Percentiles rank a stretch among this genome's conserved stretches.
Evolutionary conservation across 148 eudicot species (phyloP).

Genomic region (Rhododendron molle): DNA sequence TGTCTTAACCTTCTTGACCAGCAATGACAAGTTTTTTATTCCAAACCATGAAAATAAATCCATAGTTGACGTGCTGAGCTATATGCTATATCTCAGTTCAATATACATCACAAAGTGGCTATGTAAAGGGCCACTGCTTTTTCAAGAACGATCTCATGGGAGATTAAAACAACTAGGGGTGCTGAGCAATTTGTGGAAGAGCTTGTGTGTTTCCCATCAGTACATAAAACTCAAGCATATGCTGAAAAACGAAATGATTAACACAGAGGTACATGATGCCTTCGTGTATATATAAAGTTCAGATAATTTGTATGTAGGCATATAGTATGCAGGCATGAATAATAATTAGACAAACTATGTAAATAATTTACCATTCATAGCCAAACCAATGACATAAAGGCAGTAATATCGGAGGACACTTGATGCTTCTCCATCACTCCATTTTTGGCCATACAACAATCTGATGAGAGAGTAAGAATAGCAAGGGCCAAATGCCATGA

Average conservation of each 20-base stretch:
- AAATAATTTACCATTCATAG: slow-evolving; percentile 71
- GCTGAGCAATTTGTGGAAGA: not conserved
- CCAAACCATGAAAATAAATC: not conserved
- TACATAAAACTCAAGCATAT: not conserved
- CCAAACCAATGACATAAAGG: slow-evolving; percentile 71
- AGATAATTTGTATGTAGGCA: not conserved
- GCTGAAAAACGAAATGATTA: not conserved
- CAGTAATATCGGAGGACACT: slow-evolving; percentile 80
- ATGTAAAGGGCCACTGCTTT: not conserved
- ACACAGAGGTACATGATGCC: not conserved
- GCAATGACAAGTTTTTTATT: not conserved
- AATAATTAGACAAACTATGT: not conserved
- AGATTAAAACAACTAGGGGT: not conserved
- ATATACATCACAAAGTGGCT: not conserved
- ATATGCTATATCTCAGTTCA: not conserved
- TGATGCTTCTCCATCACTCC: slow-evolving; percentile 99
- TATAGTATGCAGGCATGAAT: not conserved
- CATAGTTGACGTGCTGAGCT: not conserved
- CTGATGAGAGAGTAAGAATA: slow-evolving; percentile 89
- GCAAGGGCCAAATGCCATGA: slow-evolving; percentile 94
- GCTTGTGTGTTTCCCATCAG: not conserved
- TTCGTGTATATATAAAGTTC: not conserved
- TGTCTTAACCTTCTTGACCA: slow-evolving; percentile 1
- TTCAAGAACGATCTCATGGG: not conserved
- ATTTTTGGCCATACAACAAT: slow-evolving; percentile 81